Conservation (phyloP, 208 protist genomes). For the Trypanosoma cruzi region DNA sequence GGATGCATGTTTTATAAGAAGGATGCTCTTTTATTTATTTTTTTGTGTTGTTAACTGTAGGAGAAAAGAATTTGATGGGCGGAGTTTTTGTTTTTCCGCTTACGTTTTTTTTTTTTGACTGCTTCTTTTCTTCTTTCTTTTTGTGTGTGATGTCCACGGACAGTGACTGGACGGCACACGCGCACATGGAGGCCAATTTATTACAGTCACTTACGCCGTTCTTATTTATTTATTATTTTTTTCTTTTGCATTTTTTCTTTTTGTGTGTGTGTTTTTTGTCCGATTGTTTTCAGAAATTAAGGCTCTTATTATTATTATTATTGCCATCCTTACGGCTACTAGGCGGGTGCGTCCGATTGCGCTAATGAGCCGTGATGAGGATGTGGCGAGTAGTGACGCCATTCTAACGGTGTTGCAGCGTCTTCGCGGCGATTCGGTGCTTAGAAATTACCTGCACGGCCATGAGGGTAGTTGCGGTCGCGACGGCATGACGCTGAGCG, state of each 20-base stretch:
- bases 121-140: background rate
- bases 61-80: background rate
- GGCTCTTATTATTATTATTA: background rate
- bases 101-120: background rate
- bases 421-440: conserved; percentile 8
- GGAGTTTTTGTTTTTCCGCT: background rate
- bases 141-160: background rate
- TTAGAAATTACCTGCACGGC: background rate
- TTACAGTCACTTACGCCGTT: background rate
- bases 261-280: background rate
- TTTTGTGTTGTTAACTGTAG: background rate
- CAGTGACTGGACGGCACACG: background rate
- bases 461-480: background rate
- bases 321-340: no score
- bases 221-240: conserved; percentile 8
- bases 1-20: background rate
- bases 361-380: background rate
- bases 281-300: background rate
- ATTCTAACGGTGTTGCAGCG: conserved; percentile 1
- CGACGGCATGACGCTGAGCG: background rate
- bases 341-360: background rate
- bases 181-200: background rate
- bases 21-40: background rate
- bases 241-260: conserved; percentile 3
- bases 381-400: background rate